Evolutionary conservation across 106 monocot species (phyloP).

Genomic region (Phalaenopsis aphrodite): DNA sequence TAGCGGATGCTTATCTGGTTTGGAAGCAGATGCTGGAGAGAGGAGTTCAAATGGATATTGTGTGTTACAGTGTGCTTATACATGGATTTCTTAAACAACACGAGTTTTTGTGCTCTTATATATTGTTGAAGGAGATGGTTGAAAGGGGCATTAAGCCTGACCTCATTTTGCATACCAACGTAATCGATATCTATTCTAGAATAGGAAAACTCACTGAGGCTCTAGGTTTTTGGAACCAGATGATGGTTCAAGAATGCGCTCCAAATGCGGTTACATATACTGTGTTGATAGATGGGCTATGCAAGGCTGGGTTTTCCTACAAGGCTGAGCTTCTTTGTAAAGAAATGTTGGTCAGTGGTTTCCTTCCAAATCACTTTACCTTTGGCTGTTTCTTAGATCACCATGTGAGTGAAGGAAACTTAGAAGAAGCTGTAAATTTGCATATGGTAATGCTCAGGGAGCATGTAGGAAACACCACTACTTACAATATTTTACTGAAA

Average conservation of each 20-base stretch:
- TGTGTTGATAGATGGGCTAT: slow-evolving; percentile 55
- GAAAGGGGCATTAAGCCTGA: slow-evolving; percentile 53
- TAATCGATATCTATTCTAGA: slow-evolving; percentile 49
- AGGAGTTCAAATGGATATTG: slow-evolving; percentile 66
- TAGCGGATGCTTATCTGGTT: slow-evolving; percentile 46
- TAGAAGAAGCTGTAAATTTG: slow-evolving; percentile 47
- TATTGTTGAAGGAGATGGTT: slow-evolving; percentile 50
- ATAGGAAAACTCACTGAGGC: slow-evolving; percentile 43
- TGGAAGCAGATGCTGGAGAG: slow-evolving; percentile 44
- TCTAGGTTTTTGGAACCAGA: slow-evolving; percentile 46
- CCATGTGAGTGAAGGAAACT: slow-evolving; percentile 42
- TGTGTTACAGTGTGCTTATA: slow-evolving; percentile 68
- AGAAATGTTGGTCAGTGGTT: slow-evolving; percentile 55
- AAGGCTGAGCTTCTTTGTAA: slow-evolving; percentile 61
- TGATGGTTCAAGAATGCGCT: slow-evolving; percentile 33
- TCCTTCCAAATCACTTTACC: slow-evolving; percentile 56
- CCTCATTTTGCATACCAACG: slow-evolving; percentile 52
- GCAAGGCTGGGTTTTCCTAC: slow-evolving; percentile 52
- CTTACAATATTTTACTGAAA: slow-evolving; percentile 72
- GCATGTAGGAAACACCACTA: slow-evolving; percentile 36
- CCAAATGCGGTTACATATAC: slow-evolving; percentile 70
- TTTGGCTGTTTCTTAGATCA: slow-evolving; percentile 69
- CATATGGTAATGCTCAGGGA: slow-evolving; percentile 50
- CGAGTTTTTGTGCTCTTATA: slow-evolving; percentile 18
- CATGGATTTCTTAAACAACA: slow-evolving; percentile 37